These are phyloP conservation scores for Leishmania braziliensis DNA, from an alignment of 208 protist genomes.

Conservation along the genomic window DNA sequence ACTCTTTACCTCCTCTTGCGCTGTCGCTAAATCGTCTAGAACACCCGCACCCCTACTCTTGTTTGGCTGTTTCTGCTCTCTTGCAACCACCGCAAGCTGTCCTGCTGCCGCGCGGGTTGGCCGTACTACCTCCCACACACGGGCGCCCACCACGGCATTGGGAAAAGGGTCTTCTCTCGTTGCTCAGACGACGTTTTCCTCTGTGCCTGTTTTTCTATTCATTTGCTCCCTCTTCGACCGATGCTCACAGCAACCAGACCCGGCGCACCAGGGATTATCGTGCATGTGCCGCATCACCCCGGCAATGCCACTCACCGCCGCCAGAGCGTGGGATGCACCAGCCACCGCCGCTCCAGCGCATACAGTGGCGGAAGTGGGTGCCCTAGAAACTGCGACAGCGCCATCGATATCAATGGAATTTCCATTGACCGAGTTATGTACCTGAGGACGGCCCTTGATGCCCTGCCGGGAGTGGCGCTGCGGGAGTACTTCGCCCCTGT, in stretches of 20 bases:
- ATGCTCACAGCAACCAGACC: constrained; percentile 4
- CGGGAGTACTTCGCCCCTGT: constrained; percentile 75
- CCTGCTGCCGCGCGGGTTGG: neutral
- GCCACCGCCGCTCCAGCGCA: constrained; percentile 14
- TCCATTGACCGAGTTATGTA: constrained; percentile 74
- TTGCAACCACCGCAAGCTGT: neutral
- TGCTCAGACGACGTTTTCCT: neutral
- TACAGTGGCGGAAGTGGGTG: neutral
- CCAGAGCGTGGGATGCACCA: constrained; percentile 16
- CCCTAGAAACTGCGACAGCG: neutral
- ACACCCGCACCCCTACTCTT: neutral
- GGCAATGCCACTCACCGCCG: constrained; percentile 11
- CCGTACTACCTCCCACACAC: neutral
- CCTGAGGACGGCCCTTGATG: constrained; percentile 80
- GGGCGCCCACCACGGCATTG: neutral
- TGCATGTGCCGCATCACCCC: neutral
- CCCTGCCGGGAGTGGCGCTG: constrained; percentile 63
- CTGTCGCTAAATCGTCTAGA: neutral
- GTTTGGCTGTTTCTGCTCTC: neutral
- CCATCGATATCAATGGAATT: constrained; percentile 33
- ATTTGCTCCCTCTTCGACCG: neutral
- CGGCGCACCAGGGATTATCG: constrained; percentile 8
- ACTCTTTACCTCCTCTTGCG: neutral
- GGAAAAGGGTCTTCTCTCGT: neutral
- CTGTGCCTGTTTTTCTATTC: neutral